Conservation (phyloP, 176 grass and related monocot genomes). For the Bonia amplexicaulis region DNA sequence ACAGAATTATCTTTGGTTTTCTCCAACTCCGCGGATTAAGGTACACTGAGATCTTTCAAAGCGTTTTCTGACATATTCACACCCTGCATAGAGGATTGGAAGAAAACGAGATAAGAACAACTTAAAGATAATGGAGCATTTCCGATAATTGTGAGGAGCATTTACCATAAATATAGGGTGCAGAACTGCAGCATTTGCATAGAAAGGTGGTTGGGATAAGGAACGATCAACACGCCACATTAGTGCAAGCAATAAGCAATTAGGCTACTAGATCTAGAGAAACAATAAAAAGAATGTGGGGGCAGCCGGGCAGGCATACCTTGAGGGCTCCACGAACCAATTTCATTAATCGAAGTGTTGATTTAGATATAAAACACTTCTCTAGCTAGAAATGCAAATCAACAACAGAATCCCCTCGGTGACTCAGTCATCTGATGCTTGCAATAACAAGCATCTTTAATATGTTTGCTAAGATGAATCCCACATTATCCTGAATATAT, state of each 20-base stretch:
- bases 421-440: slow-evolving; percentile 24
- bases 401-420: slow-evolving; percentile 47
- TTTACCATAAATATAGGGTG: not conserved
- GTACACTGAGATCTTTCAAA: slow-evolving; percentile 40
- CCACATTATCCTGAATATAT: not conserved
- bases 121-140: not conserved
- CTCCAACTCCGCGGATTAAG: slow-evolving; percentile 32
- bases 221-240: not conserved
- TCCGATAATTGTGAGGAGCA: not conserved
- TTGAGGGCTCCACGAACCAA: slow-evolving; percentile 80
- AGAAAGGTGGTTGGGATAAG: slow-evolving; percentile 7
- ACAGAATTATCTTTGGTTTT: slow-evolving; percentile 26
- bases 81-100: not conserved
- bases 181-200: not conserved
- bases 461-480: slow-evolving; percentile 21
- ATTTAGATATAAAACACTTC: slow-evolving; percentile 75
- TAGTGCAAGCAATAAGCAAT: not conserved
- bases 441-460: slow-evolving; percentile 28
- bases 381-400: slow-evolving; percentile 87
- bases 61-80: slow-evolving; percentile 38
- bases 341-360: slow-evolving; percentile 66
- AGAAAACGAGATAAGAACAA: slow-evolving; percentile 15
- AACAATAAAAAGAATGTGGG: slow-evolving; percentile 14
- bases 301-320: slow-evolving; percentile 38
- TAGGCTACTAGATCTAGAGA: not conserved